Evolutionary conservation across 1,139 yeast genomes (phyloP).

Genomic region (Meyerozyma guilliermondii): DNA sequence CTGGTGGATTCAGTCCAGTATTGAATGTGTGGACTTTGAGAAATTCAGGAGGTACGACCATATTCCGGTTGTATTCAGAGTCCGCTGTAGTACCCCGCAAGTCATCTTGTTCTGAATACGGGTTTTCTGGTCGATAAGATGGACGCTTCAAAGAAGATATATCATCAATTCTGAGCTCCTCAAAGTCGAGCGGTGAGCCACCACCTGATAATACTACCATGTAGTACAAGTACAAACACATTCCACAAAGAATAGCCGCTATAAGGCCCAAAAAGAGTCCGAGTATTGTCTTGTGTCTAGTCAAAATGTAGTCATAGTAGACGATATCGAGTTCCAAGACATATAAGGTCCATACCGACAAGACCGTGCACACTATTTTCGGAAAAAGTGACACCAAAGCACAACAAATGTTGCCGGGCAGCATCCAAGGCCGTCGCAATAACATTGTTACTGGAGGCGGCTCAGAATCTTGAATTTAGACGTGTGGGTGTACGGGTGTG

Average conservation of each 20-base stretch:
- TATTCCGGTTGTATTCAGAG: not conserved
- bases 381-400: constrained; percentile 53
- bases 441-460: constrained; percentile 5
- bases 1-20: not conserved
- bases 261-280: constrained; percentile 12
- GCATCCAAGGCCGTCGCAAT: constrained; percentile 1
- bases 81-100: not conserved
- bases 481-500: not conserved
- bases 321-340: constrained; percentile 24
- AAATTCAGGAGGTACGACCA: not conserved
- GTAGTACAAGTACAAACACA: constrained; percentile 19
- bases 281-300: constrained; percentile 8
- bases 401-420: constrained; percentile 34
- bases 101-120: not conserved
- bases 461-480: not conserved
- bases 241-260: constrained; percentile 17
- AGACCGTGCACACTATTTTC: constrained; percentile 44
- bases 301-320: constrained; percentile 12
- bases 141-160: constrained; percentile 5
- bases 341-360: constrained; percentile 57
- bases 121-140: not conserved
- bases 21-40: not conserved
- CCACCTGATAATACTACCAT: constrained; percentile 10
- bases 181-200: constrained; percentile 22
- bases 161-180: constrained; percentile 17